Conservation (phyloP, 305 asterid genomes). For the Solanum hybrid region DNA sequence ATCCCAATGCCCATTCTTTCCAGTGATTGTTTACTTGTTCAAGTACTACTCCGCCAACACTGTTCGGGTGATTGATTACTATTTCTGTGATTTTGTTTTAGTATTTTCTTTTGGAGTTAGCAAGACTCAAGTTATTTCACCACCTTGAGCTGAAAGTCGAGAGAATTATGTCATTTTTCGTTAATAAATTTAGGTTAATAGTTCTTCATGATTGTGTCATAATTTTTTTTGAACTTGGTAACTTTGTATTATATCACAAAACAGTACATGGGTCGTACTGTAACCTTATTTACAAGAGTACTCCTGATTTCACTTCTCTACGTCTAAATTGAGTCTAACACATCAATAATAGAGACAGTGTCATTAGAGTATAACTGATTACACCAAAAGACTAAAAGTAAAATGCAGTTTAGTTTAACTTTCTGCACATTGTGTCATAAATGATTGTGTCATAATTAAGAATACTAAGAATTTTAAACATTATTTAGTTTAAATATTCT, state of each 20-base stretch:
- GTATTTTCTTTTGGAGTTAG: not conserved
- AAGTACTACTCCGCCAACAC: not conserved
- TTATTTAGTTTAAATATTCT: not conserved
- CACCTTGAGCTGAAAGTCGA: not conserved
- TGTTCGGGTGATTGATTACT: not conserved
- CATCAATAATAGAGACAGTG: no score
- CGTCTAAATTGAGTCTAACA: no score
- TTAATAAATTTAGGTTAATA: not conserved
- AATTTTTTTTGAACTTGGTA: not conserved
- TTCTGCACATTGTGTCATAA: no score
- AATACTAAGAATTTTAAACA: not conserved
- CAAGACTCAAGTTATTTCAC: not conserved
- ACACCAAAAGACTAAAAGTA: no score
- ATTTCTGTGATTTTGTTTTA: not conserved
- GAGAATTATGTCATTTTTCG: not conserved
- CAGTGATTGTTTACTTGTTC: not conserved
- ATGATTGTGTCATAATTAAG: not conserved
- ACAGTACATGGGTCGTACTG: no score
- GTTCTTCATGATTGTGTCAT: not conserved
- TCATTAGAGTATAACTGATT: no score
- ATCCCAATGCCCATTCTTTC: not conserved
- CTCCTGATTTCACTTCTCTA: no score
- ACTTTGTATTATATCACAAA: no score
- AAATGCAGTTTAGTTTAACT: no score
- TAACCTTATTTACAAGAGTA: no score